These are phyloP conservation scores for Aspergillus funiculosus DNA, from an alignment of 495 filamentous ascomycete genomes.

Conservation along the genomic window DNA sequence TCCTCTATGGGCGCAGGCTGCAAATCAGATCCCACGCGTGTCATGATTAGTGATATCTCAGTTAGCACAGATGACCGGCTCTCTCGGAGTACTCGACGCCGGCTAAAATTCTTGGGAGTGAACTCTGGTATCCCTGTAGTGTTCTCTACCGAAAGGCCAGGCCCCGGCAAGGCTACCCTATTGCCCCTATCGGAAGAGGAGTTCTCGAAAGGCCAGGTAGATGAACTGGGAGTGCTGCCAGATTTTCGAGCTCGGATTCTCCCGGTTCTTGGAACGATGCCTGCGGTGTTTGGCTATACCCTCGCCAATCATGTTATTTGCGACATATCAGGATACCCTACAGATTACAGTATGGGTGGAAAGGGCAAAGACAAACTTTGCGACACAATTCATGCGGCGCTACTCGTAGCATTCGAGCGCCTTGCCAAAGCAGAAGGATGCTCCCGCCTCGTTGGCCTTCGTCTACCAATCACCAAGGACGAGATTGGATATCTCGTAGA, in stretches of 20 bases:
- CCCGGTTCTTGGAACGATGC: conserved; percentile 94
- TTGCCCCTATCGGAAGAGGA: conserved; percentile 85
- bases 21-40: conserved; percentile 91
- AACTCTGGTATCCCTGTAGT: conserved; percentile 80
- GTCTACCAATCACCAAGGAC: conserved; percentile 65
- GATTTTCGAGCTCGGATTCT: conserved; percentile 93
- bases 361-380: conserved; percentile 88
- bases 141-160: conserved; percentile 87
- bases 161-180: conserved; percentile 84
- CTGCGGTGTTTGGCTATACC: conserved; percentile 86
- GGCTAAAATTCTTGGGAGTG: conserved; percentile 74
- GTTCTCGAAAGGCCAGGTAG: conserved; percentile 78
- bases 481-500: conserved; percentile 86
- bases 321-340: conserved; percentile 78
- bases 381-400: conserved; percentile 63
- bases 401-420: conserved; percentile 74
- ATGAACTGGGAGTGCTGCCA: conserved; percentile 78
- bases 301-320: conserved; percentile 89
- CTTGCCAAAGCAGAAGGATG: conserved; percentile 52
- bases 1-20: conserved; percentile 97
- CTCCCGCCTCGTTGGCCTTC: conserved; percentile 62
- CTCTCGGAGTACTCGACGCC: conserved; percentile 73
- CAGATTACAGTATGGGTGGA: conserved; percentile 66
- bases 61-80: conserved; percentile 84
- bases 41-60: conserved; percentile 89